These are phyloP conservation scores for Pythium aristosporum DNA, from an alignment of 352 stramenopile genomes.

Conservation along the genomic window DNA sequence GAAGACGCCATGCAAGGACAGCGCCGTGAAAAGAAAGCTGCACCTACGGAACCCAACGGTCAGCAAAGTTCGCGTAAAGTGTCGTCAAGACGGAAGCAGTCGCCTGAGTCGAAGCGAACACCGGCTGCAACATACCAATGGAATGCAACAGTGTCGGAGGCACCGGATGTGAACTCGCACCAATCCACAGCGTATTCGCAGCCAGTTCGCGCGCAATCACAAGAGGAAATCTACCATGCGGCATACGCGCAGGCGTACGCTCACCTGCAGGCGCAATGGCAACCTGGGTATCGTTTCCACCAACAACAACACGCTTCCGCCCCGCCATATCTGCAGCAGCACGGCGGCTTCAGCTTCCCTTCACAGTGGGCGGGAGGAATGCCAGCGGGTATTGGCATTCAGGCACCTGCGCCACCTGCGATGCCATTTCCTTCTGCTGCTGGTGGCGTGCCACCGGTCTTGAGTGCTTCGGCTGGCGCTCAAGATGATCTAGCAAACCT, in stretches of 20 bases:
- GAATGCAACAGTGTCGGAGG: background rate
- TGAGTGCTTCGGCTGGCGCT: background rate
- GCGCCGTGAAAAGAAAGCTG: conserved; percentile 15
- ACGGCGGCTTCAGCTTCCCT: conserved; percentile 2
- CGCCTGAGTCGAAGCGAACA: background rate
- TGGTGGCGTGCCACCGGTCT: background rate
- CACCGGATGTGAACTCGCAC: background rate
- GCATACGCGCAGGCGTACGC: conserved; percentile 72
- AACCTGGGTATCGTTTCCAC: conserved; percentile 11
- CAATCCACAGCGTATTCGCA: background rate
- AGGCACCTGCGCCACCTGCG: conserved; percentile 2
- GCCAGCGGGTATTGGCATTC: background rate
- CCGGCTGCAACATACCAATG: background rate
- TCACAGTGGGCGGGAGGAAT: background rate
- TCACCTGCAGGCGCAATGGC: conserved; percentile 58
- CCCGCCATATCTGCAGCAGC: background rate
- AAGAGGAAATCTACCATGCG: conserved; percentile 53
- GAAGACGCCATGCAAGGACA: conserved; percentile 58
- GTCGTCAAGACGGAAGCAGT: conserved; percentile 2
- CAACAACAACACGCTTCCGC: conserved; percentile 5
- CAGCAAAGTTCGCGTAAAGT: conserved; percentile 2
- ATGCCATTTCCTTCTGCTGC: conserved; percentile 16
- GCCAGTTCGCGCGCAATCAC: background rate
- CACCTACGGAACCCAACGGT: background rate
- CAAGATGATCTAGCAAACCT: conserved; percentile 67